phyloP scores from a whole-genome alignment of 306 rosid species.

The Vigna angularis region DNA sequence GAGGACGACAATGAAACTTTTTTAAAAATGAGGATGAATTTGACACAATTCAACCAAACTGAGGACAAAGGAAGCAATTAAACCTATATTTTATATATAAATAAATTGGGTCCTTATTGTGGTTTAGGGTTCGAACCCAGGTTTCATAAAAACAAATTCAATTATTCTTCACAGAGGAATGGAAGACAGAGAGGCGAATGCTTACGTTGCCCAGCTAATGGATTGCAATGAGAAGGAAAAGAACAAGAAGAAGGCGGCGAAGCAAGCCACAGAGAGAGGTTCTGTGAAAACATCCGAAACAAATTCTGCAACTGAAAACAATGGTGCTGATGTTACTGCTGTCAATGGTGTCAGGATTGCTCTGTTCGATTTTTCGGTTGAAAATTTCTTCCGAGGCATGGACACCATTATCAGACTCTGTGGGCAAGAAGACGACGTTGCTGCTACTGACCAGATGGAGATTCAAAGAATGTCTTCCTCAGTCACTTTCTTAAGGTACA shows the following conservation, averaged over 20 bases:
- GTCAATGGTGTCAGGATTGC: constrained; percentile 48
- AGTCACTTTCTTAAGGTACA: constrained; percentile 72
- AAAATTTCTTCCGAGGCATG: constrained; percentile 68
- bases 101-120: too few relatives aligned
- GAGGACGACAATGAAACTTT: too few relatives aligned
- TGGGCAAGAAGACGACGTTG: constrained; percentile 52
- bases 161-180: constrained; percentile 14
- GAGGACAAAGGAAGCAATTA: too few relatives aligned
- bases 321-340: constrained; percentile 31
- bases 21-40: too few relatives aligned
- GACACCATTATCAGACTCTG: constrained; percentile 66
- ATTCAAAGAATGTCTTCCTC: constrained; percentile 63
- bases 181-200: constrained; percentile 34
- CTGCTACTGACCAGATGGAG: constrained; percentile 49
- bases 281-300: background rate
- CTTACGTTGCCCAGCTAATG: constrained; percentile 21
- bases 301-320: constrained; percentile 2
- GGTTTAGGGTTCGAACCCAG: constrained; percentile 42
- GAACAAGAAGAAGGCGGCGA: constrained; percentile 13
- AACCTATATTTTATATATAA: too few relatives aligned
- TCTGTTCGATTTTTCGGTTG: constrained; percentile 63
- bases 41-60: too few relatives aligned
- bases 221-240: constrained; percentile 36
- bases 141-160: background rate
- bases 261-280: constrained; percentile 16